Evolutionary conservation across 106 monocot species (phyloP).

Genomic region (Xerophyta viscosa): DNA sequence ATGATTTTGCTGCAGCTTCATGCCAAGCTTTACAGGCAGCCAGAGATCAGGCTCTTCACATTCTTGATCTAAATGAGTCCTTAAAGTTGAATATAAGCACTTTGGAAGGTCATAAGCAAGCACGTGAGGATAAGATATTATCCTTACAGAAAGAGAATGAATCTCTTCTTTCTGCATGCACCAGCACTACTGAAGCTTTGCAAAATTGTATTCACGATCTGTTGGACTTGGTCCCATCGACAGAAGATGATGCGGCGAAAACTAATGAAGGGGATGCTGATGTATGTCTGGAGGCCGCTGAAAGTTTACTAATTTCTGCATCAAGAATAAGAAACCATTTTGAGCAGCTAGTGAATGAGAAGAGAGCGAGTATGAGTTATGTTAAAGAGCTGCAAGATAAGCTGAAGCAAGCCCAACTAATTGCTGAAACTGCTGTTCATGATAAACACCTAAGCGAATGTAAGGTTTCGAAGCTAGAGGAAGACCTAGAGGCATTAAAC

Average conservation of each 20-base stretch:
- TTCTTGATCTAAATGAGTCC: slow-evolving; percentile 44
- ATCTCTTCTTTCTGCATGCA: slow-evolving; percentile 37
- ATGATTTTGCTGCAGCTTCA: slow-evolving; percentile 37
- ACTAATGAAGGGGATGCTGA: slow-evolving; percentile 3
- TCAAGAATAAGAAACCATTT: slow-evolving; percentile 27
- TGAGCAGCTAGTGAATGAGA: slow-evolving; percentile 27
- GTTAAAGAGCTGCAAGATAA: slow-evolving; percentile 33
- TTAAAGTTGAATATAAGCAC: slow-evolving; percentile 30
- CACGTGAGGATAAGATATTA: slow-evolving; percentile 38
- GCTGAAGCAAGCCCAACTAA: slow-evolving; percentile 37
- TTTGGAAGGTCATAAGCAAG: slow-evolving; percentile 41
- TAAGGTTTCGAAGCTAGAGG: slow-evolving; percentile 38
- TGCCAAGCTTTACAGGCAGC: slow-evolving; percentile 37
- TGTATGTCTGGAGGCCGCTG: slow-evolving; percentile 20
- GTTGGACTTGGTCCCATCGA: no score
- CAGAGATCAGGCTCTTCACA: slow-evolving; percentile 32
- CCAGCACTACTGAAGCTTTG: slow-evolving; percentile 30
- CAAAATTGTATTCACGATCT: slow-evolving; percentile 27
- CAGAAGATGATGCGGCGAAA: no score
- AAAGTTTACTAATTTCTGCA: slow-evolving; percentile 30
- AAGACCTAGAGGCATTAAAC: slow-evolving; percentile 34
- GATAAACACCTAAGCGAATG: slow-evolving; percentile 31
- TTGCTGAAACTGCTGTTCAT: slow-evolving; percentile 34
- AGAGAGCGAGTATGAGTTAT: slow-evolving; percentile 13
- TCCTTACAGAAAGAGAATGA: slow-evolving; percentile 32